Percentiles rank a stretch among this genome's conserved stretches.
phyloP scores from a whole-genome alignment of 345 rosid species.

The Raphanus raphanistrum region DNA sequence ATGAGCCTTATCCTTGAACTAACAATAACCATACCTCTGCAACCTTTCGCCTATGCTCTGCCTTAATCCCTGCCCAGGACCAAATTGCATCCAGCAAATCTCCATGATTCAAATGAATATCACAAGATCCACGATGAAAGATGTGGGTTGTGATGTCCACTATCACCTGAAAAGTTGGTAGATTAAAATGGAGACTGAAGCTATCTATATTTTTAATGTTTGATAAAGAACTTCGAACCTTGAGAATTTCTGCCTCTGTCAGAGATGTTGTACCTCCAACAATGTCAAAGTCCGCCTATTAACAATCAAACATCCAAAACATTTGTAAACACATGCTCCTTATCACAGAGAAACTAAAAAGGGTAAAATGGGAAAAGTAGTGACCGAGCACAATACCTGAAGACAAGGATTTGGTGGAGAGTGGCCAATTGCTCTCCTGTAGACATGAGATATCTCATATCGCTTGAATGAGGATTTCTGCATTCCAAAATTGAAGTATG shows the following conservation, averaged over 20 bases:
- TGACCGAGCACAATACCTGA: conserved; percentile 53
- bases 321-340: conserved; percentile 10
- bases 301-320: conserved; percentile 29
- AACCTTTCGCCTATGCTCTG: conserved; percentile 79
- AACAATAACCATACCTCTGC: conserved; percentile 68
- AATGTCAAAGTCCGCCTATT: conserved; percentile 93
- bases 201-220: background rate
- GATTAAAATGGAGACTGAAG: conserved; percentile 19
- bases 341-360: conserved; percentile 20
- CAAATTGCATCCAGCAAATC: conserved; percentile 85
- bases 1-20: conserved; percentile 18
- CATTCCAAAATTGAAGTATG: conserved; percentile 28
- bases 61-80: conserved; percentile 92
- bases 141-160: conserved; percentile 64
- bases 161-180: conserved; percentile 55
- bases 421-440: conserved; percentile 91
- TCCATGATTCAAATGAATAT: conserved; percentile 93
- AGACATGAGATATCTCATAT: conserved; percentile 78
- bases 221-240: conserved; percentile 23
- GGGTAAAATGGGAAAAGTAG: background rate
- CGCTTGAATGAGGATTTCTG: conserved; percentile 89
- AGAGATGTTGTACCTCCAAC: conserved; percentile 86
- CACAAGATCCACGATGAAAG: conserved; percentile 64
- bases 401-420: conserved; percentile 90
- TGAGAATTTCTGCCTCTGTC: conserved; percentile 89